A percentile compares a stretch with the other conserved stretches of the same genome.
Conservation (phyloP, 2,329 filamentous ascomycete species). For the Xylariaceae sp. region DNA sequence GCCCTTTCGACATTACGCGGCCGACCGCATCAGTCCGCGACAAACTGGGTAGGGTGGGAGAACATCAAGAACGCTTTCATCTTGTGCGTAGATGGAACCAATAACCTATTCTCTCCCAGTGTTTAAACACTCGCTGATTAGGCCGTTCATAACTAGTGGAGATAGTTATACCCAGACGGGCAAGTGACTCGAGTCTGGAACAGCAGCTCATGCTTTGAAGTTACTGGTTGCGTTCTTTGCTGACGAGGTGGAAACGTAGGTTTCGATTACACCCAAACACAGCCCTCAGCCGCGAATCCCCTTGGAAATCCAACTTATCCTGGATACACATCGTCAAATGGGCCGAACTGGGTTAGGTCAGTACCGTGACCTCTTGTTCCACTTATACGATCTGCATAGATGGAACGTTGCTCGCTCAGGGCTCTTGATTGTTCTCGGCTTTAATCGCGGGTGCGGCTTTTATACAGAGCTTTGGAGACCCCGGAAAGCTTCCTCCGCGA, state of each 20-base stretch:
- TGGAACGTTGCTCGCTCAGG: background rate
- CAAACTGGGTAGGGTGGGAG: conserved; percentile 35
- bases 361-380: background rate
- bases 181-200: conserved; percentile 5
- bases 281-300: conserved; percentile 52
- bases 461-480: background rate
- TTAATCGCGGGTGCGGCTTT: background rate
- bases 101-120: background rate
- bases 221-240: background rate
- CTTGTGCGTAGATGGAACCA: conserved; percentile 35
- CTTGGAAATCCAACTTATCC: conserved; percentile 59
- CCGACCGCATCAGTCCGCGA: background rate
- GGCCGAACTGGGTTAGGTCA: conserved; percentile 46
- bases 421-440: background rate
- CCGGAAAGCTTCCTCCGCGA: background rate
- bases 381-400: background rate
- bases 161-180: conserved; percentile 35
- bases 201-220: background rate
- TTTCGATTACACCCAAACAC: conserved; percentile 49
- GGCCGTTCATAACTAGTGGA: conserved; percentile 23
- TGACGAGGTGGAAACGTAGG: conserved; percentile 31
- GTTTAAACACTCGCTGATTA: conserved; percentile 1
- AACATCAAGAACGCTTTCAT: conserved; percentile 40
- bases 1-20: background rate
- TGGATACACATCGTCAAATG: conserved; percentile 46